Evolutionary conservation across 2,329 filamentous ascomycete genomes (phyloP).

Genomic region (Phyllosticta citribraziliensis): DNA sequence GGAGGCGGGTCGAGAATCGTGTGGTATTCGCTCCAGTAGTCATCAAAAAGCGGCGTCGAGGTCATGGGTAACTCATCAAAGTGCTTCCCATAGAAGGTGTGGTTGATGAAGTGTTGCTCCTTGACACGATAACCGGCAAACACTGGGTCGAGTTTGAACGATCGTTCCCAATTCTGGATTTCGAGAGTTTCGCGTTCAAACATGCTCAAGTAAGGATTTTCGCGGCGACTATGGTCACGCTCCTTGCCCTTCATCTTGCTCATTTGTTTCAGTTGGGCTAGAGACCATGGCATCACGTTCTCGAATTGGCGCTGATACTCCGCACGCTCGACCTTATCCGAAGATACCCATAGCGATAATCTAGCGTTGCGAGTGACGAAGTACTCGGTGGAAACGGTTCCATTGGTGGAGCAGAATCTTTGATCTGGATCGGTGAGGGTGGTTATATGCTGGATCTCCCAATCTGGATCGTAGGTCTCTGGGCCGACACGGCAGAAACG

Average conservation of each 20-base stretch:
- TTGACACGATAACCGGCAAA: conserved; percentile 4
- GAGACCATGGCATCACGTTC: conserved; percentile 2
- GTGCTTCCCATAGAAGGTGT: conserved; percentile 5
- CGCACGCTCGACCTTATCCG: background rate
- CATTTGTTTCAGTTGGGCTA: conserved; percentile 5
- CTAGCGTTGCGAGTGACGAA: conserved; percentile 10
- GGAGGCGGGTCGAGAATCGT: conserved; percentile 2
- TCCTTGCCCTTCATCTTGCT: conserved; percentile 9
- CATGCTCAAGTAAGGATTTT: conserved; percentile 2
- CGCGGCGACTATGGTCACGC: conserved; percentile 4
- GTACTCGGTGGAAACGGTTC: conserved; percentile 39
- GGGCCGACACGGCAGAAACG: background rate
- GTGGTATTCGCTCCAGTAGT: background rate
- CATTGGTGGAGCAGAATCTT: conserved; percentile 29
- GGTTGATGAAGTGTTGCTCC: conserved; percentile 10
- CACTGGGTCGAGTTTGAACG: conserved; percentile 1
- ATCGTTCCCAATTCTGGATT: conserved; percentile 3
- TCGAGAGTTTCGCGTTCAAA: conserved; percentile 8
- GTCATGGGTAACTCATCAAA: background rate
- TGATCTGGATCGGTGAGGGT: conserved; percentile 17
- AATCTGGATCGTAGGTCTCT: conserved; percentile 7
- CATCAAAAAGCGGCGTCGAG: background rate
- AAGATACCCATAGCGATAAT: background rate
- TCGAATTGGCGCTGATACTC: conserved; percentile 7
- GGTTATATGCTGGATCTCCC: conserved; percentile 5